Evolutionary conservation across 495 filamentous ascomycete species (phyloP).

Genomic region (Immersiella caudata): DNA sequence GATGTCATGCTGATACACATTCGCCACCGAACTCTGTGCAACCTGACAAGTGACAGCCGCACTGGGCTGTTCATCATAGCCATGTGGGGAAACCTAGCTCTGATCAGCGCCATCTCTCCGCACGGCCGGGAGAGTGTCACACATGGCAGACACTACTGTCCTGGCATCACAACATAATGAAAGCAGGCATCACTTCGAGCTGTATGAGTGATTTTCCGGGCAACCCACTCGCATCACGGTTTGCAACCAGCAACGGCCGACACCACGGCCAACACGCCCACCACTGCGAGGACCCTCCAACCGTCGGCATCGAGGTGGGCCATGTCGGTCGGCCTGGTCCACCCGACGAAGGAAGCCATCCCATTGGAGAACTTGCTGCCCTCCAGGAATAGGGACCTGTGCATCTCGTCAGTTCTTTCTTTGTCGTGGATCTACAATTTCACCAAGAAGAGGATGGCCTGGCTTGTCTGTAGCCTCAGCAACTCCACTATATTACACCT

Average conservation of each 20-base stretch:
- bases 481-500: background rate
- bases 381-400: no score
- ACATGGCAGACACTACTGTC: background rate
- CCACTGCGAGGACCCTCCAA: no score
- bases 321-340: no score
- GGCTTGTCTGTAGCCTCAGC: no score
- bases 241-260: no score
- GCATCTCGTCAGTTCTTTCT: no score
- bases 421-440: no score
- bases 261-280: no score
- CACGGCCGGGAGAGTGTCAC: conserved; percentile 9
- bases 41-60: conserved; percentile 5
- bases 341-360: no score
- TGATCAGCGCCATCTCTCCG: conserved; percentile 6
- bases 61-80: background rate
- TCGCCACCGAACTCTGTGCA: background rate
- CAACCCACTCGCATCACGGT: background rate
- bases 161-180: background rate
- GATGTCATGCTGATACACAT: conserved; percentile 6
- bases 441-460: no score
- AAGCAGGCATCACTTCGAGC: background rate
- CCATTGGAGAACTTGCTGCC: no score
- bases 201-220: background rate
- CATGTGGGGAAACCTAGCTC: conserved; percentile 17
- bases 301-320: no score